A percentile compares a stretch with the other conserved stretches of the same genome.
Conservation (phyloP, 192 early-diverging fungal species). For the Coemansia sp. region DNA sequence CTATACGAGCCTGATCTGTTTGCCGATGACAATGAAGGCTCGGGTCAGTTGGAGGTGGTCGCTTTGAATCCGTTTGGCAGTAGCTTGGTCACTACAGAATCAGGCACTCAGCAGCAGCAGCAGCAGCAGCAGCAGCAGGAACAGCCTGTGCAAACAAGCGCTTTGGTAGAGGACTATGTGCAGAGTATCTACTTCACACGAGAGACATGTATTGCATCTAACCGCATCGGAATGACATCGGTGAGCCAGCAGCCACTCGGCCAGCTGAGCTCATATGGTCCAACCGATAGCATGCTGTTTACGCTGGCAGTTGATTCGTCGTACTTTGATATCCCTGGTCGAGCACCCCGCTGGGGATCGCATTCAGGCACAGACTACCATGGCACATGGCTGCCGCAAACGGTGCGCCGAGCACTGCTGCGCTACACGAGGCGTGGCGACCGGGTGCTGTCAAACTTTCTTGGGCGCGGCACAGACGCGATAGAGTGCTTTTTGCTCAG, state of each 20-base stretch:
- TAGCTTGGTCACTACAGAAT: background rate
- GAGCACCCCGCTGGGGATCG: slow-evolving; percentile 88
- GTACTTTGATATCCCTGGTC: slow-evolving; percentile 88
- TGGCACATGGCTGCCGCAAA: slow-evolving; percentile 92
- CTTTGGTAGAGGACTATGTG: slow-evolving; percentile 45
- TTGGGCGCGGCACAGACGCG: slow-evolving; percentile 91
- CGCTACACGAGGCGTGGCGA: slow-evolving; percentile 76
- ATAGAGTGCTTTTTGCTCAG: slow-evolving; percentile 82
- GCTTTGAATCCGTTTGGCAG: slow-evolving; percentile 52
- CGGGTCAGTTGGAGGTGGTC: slow-evolving; percentile 34
- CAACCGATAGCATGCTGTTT: slow-evolving; percentile 58
- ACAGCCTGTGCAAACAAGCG: background rate
- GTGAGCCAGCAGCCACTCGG: slow-evolving; percentile 51
- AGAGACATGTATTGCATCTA: slow-evolving; percentile 38
- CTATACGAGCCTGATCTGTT: slow-evolving; percentile 17
- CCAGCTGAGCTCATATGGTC: slow-evolving; percentile 41
- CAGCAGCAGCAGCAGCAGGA: slow-evolving; percentile 8
- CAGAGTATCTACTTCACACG: slow-evolving; percentile 51
- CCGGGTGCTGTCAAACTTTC: slow-evolving; percentile 83
- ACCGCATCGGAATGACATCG: slow-evolving; percentile 15
- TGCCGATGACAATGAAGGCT: slow-evolving; percentile 17
- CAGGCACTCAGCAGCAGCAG: background rate
- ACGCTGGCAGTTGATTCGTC: slow-evolving; percentile 75
- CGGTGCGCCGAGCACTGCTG: slow-evolving; percentile 73
- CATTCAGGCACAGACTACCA: slow-evolving; percentile 92